Base-by-base conservation (phyloP, 305 asterid species). In the Salvia sclarea region DNA sequence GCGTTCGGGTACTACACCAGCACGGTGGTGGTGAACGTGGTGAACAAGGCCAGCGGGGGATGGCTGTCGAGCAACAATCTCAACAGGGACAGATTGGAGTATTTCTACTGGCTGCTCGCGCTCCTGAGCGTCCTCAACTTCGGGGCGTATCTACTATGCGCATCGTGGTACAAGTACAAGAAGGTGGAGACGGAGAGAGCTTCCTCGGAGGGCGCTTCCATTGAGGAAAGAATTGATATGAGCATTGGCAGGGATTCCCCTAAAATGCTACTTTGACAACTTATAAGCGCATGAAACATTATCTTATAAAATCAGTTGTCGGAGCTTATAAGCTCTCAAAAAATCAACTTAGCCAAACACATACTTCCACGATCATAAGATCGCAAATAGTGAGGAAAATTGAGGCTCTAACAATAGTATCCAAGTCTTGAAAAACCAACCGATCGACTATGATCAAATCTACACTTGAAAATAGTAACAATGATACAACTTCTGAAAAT, bases 111-210 rank as follows among this genome's bases (percentile, higher is more conserved):
- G 85, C 54, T 84, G 40, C 70, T 88, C n/a, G 81, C 88, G 2
- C 71, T 75, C 4, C 33, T 86, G 8, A 83, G 91, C 47, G 55
- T 72, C 8, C 18, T 81, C 17, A 88, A 88, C 61, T 81, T 86
- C 14, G 89, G 88, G 7, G 72, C 77, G 7, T 86, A 86, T 55
- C 54, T 86, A 68, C 30, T 80, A 41, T 86, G 93, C 67, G 82
- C 93, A 1, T 80, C 88, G 9, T 88, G 96, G 93, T 88, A 86
- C 13, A 86, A 79, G 79, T 78, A 76, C 71, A 86, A 88, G 76
- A 80, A 74, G 64, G 68, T 84, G 41, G 80, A 75, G 16, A 72
- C 74, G 70, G 70, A 74, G 74, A 70, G 66, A 58, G 71, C 30
- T 6, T 4, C 31, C 0, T 5, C 6, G 0, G 79, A 70, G 1